Evolutionary conservation across 2,329 filamentous ascomycete genomes (phyloP).

Genomic region (Alternaria atra): DNA sequence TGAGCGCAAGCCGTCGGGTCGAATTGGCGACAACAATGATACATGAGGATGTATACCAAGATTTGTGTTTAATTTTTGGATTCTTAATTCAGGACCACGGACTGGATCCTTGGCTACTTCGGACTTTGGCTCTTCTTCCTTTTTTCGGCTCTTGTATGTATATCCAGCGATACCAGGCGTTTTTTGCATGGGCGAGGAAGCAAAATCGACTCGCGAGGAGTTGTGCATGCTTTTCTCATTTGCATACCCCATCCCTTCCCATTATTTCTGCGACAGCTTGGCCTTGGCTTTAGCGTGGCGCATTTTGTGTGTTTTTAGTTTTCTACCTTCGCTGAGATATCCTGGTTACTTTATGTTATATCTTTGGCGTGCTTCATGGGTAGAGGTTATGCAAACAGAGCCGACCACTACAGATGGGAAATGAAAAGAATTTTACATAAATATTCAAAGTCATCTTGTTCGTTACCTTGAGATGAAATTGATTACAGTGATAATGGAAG

Average conservation of each 20-base stretch:
- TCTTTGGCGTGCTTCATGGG: not conserved
- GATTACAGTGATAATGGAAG: not conserved
- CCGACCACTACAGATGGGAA: not conserved
- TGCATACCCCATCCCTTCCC: conserved; percentile 28
- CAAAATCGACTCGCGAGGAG: conserved; percentile 1
- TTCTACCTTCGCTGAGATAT: conserved; percentile 15
- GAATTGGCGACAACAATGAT: conserved; percentile 13
- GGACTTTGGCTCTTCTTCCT: conserved; percentile 3
- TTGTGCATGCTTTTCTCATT: conserved; percentile 13
- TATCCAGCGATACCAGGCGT: conserved; percentile 7
- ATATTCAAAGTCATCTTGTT: not conserved
- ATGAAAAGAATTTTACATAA: not conserved
- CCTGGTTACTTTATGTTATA: conserved; percentile 10
- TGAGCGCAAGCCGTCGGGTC: conserved; percentile 17
- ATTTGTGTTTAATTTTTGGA: conserved; percentile 41
- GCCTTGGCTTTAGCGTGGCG: conserved; percentile 2
- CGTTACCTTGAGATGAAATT: not conserved
- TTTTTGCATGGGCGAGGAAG: not conserved
- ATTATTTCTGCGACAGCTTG: conserved; percentile 4
- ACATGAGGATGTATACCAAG: conserved; percentile 17
- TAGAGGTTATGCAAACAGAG: not conserved
- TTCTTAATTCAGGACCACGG: conserved; percentile 38
- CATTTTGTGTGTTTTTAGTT: not conserved
- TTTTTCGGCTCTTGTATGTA: conserved; percentile 13
- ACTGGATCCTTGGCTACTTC: conserved; percentile 35